These are phyloP conservation scores for Alternaria rosae DNA, from an alignment of 2,329 filamentous ascomycete genomes.

Conservation along the genomic window DNA sequence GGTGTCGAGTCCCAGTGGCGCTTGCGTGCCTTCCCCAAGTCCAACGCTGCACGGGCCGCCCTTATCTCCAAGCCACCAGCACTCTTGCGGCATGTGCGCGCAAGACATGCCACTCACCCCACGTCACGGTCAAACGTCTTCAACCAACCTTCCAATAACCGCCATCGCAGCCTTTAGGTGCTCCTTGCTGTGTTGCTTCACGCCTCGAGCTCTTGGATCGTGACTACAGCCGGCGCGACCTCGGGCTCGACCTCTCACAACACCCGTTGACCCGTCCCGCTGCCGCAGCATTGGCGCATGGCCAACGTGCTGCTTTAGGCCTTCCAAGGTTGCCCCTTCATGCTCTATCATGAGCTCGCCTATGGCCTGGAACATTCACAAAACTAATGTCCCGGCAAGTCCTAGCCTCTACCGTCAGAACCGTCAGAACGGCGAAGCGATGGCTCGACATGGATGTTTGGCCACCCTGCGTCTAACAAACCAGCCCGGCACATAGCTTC, in stretches of 20 bases:
- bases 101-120: constrained; percentile 7
- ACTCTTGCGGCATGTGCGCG: constrained; percentile 18
- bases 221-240: not conserved
- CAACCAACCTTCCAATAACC: not conserved
- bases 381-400: not conserved
- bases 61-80: constrained; percentile 9
- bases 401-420: not conserved
- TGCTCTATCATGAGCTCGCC: constrained; percentile 21
- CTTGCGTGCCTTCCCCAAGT: constrained; percentile 13
- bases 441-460: constrained; percentile 2
- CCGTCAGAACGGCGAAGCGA: constrained; percentile 1
- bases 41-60: constrained; percentile 9
- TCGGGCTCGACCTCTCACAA: constrained; percentile 2
- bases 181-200: not conserved
- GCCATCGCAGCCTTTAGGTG: not conserved
- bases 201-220: not conserved
- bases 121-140: not conserved
- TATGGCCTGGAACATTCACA: constrained; percentile 5
- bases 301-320: constrained; percentile 12
- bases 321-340: constrained; percentile 1
- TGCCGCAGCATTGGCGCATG: constrained; percentile 10
- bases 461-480: not conserved
- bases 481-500: constrained; percentile 12
- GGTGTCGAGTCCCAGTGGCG: constrained; percentile 14
- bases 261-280: constrained; percentile 12